Evolutionary conservation across 371 early-diverging fungal genomes (phyloP).

Genomic region (Neoconidiobolus thromboides): DNA sequence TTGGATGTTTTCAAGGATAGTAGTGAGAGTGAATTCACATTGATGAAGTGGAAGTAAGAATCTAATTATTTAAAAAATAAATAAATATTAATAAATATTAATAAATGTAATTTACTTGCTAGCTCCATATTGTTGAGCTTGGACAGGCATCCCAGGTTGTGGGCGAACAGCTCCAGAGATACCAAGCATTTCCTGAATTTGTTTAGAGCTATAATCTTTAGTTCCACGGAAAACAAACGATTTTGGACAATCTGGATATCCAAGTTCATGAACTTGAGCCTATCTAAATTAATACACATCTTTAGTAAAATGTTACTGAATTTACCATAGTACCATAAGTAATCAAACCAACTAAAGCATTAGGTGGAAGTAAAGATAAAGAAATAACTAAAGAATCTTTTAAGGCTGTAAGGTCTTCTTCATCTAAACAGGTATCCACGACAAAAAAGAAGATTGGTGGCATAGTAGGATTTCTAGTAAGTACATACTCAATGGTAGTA

Average conservation of each 20-base stretch:
- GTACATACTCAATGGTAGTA: constrained; percentile 95
- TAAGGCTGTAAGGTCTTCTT: constrained; percentile 90
- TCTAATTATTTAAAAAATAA: constrained; percentile 10
- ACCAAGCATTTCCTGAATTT: constrained; percentile 91
- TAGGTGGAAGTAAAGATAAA: constrained; percentile 77
- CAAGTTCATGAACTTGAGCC: constrained; percentile 88
- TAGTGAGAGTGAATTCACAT: constrained; percentile 86
- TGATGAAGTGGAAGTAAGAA: constrained; percentile 84
- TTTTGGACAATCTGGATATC: constrained; percentile 87
- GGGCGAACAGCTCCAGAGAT: constrained; percentile 37
- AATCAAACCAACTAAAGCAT: constrained; percentile 91
- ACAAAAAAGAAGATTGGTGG: constrained; percentile 96
- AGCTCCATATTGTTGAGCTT: constrained; percentile 26
- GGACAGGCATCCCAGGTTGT: constrained; percentile 29
- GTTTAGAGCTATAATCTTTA: constrained; percentile 87
- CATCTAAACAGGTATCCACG: constrained; percentile 91
- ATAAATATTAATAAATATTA: background rate
- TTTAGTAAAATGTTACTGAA: background rate
- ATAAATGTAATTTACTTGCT: constrained; percentile 23
- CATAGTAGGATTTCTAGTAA: constrained; percentile 54
- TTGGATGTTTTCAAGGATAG: constrained; percentile 88
- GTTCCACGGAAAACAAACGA: constrained; percentile 96
- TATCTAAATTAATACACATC: constrained; percentile 10
- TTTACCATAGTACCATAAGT: constrained; percentile 97
- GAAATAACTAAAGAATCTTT: constrained; percentile 84